These are phyloP conservation scores for Cetraspora pellucida DNA, from an alignment of 192 early-diverging fungal genomes.

Conservation along the genomic window DNA sequence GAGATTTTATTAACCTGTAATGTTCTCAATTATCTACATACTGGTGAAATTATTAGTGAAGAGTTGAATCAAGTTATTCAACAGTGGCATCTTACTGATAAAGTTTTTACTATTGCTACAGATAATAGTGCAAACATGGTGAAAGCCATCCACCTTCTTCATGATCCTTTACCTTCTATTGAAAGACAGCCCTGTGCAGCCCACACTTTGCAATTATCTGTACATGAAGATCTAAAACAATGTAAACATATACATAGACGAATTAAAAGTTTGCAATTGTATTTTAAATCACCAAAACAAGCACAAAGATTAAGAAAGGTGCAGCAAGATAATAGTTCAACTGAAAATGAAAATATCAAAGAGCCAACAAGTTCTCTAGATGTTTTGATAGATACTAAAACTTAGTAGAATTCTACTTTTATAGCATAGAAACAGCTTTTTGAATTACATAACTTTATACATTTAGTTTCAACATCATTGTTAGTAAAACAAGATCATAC, in stretches of 20 bases:
- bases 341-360: no score
- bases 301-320: background rate
- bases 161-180: background rate
- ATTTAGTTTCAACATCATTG: no score
- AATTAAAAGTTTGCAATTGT: background rate
- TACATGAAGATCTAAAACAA: background rate
- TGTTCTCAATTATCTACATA: background rate
- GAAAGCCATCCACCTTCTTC: background rate
- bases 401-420: no score
- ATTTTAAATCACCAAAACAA: background rate
- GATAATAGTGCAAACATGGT: background rate
- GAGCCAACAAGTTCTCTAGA: no score
- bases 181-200: constrained; percentile 1
- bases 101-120: background rate
- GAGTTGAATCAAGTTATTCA: background rate
- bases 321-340: no score
- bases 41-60: background rate
- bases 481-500: no score
- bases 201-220: background rate
- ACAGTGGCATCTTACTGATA: background rate
- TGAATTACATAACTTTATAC: no score
- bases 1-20: background rate
- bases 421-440: no score
- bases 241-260: background rate
- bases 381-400: no score